Conservation (phyloP, 2,329 filamentous ascomycete species). For the Fusarium lyarnte region DNA sequence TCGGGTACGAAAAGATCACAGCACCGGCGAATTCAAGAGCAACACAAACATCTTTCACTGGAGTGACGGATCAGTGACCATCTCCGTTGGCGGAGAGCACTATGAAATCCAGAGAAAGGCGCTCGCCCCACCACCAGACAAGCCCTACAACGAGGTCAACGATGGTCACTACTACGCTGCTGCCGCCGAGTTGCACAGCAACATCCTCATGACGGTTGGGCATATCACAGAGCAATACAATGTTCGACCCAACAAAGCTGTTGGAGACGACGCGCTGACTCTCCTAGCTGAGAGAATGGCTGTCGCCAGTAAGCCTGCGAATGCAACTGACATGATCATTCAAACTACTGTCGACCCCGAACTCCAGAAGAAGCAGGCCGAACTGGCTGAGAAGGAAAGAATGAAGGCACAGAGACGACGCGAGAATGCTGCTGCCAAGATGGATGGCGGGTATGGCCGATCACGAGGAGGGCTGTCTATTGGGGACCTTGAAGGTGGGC, state of each 20-base stretch:
- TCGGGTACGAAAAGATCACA: slow-evolving; percentile 74
- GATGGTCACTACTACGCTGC: slow-evolving; percentile 82
- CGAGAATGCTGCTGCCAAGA: slow-evolving; percentile 73
- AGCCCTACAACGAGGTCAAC: slow-evolving; percentile 71
- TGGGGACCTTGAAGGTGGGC: slow-evolving; percentile 73
- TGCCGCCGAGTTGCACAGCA: slow-evolving; percentile 73
- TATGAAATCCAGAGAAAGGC: slow-evolving; percentile 78
- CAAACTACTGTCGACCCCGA: slow-evolving; percentile 79
- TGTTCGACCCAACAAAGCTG: slow-evolving; percentile 72
- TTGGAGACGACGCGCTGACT: slow-evolving; percentile 77
- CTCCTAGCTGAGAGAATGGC: slow-evolving; percentile 74
- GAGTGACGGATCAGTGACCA: slow-evolving; percentile 81
- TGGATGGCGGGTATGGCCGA: slow-evolving; percentile 65
- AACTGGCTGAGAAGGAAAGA: slow-evolving; percentile 78
- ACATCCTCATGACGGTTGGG: slow-evolving; percentile 76
- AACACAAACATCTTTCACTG: slow-evolving; percentile 80
- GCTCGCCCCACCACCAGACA: slow-evolving; percentile 69
- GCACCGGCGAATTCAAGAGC: slow-evolving; percentile 74
- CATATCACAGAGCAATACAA: slow-evolving; percentile 79
- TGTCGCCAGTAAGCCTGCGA: slow-evolving; percentile 65
- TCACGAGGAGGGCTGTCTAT: slow-evolving; percentile 70
- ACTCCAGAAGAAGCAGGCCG: slow-evolving; percentile 76
- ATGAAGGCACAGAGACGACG: slow-evolving; percentile 71
- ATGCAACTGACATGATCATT: slow-evolving; percentile 72
- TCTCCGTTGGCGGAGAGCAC: slow-evolving; percentile 79